Evolutionary conservation across 139 green algal genomes (phyloP).

Genomic region (Coccomyxa sp.): DNA sequence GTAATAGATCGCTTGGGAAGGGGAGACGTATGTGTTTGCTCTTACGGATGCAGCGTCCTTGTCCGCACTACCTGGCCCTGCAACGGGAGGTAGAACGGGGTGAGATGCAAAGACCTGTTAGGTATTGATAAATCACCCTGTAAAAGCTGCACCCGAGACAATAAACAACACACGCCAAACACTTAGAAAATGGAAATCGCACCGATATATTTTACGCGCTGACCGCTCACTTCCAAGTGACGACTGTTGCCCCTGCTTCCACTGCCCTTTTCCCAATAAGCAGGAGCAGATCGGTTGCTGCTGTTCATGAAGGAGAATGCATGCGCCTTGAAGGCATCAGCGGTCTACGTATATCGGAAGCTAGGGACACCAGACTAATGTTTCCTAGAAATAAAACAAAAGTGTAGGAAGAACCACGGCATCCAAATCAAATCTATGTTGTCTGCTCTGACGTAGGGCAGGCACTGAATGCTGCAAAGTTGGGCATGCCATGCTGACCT

Average conservation of each 20-base stretch:
- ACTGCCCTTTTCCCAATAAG: not conserved
- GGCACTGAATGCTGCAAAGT: too few relatives aligned
- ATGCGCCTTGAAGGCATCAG: not conserved
- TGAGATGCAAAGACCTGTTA: too few relatives aligned
- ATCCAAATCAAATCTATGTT: not conserved
- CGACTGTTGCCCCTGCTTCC: not conserved
- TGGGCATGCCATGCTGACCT: too few relatives aligned
- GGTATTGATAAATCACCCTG: too few relatives aligned
- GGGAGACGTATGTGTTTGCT: constrained; percentile 59
- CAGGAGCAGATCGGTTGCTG: not conserved
- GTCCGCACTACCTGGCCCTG: constrained; percentile 62
- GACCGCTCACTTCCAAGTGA: constrained; percentile 31
- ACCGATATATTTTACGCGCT: constrained; percentile 39
- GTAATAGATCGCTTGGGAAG: constrained; percentile 64
- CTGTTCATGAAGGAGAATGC: not conserved
- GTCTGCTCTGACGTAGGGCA: not conserved
- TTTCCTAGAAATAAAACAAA: not conserved
- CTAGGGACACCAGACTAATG: too few relatives aligned
- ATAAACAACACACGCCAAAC: not conserved
- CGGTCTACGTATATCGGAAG: not conserved
- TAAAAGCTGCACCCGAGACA: not conserved
- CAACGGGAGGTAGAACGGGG: too few relatives aligned
- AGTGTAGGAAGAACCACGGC: not conserved
- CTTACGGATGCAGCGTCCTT: constrained; percentile 65
- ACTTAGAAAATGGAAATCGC: not conserved